Evolutionary conservation across 2,329 filamentous ascomycete genomes (phyloP), one percentile per base, ranked within the genome.

Genomic region (Sporothrix schenckii): DNA sequence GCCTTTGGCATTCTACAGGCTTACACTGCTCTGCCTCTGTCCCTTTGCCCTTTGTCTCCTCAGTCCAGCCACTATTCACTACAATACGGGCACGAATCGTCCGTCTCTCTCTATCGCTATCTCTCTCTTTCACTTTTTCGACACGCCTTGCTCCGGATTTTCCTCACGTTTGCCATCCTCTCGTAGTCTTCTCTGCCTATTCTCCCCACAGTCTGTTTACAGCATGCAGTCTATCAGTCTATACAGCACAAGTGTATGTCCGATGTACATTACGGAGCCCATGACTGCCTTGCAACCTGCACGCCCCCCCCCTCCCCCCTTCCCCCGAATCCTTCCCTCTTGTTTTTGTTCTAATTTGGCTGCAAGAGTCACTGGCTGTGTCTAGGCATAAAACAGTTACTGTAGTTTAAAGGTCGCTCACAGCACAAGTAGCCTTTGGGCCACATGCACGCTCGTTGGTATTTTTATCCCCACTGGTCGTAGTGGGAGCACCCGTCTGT

Each of bases 401-500:
- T 44, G 47, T 63, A 21, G 21, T 47, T 19, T 27, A n/a, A 47
- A 63, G 58, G 58, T 41, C n/a, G n/a, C 19, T 24, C n/a, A 34
- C 34, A 34, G 34, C 5, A 49, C 44, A 49, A 19, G 44, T 19
- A 47, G 11, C 14, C 41, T 16, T 14, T 47, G 54, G 52, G 7
- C 56, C 30, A 44, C 14, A 34, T 44, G 44, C n/a, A 47, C 11
- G 21, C 50, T 14, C 50, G 16, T 27, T 44, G 39, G 56, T 63
- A 56, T 69, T 69, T 60, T 69, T 50, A 53, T 53, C 47, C 47
- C 30, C 54, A 58, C 47, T 50, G 58, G 61, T 53, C 10, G 68
- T 52, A 66, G 56, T 52, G 69, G 54, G 66, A 69, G 53, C 44
- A 60, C 66, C 66, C 54, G 66, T 30, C 54, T 56, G 66, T 53